Evolutionary conservation across 345 rosid species (phyloP), one percentile per base, ranked within the genome.

Genomic region (Aethionema arabicum): DNA sequence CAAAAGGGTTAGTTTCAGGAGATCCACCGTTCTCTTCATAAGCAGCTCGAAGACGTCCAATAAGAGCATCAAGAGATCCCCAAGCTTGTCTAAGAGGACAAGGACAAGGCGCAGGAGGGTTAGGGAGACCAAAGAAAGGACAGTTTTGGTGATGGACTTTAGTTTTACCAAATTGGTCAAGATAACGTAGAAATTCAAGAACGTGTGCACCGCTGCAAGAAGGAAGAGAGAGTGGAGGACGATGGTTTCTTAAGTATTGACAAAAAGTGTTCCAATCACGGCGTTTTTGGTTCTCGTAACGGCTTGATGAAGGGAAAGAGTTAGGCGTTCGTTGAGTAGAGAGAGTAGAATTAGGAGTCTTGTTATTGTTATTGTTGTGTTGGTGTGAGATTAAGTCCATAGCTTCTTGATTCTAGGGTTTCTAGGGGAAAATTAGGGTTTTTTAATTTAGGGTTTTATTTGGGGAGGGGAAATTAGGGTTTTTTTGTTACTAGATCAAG

Each of bases 221-320:
- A 29, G 81, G 59, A 13, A 88, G 83, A 2, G 88, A 72, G 31
- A 88, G 80, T 0, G 93, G 96, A 0, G 96, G 96, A 67, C 87
- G 72, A 75, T 88, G 85, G 66, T 88, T 88, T 40, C 93, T 66
- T 2, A 88, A 78, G 74, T 88, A 88, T 69, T 88, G 96, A 54
- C 96, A 86, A 77, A 88, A 88, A 32, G 96, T 88, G 79, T 88
- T 86, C 96, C 96, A 88, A 76, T 88, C 96, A 43, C 96, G 72
- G 14, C 96, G 65, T 77, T 88, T 88, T 52, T 88, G 96, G 72
- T 86, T 88, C 77, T 86, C 93, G 33, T 88, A 88, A 45, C 96
- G 83, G 80, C 93, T 86, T 5, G 77, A 63, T 27, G 85, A 59
- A 7, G 79, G 39, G 3, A 76, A 44, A 11, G 79, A 66, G 3